Evolutionary conservation across 208 protist species (phyloP), one percentile per base, ranked within the genome.

Genomic region (Trypanosoma avium): DNA sequence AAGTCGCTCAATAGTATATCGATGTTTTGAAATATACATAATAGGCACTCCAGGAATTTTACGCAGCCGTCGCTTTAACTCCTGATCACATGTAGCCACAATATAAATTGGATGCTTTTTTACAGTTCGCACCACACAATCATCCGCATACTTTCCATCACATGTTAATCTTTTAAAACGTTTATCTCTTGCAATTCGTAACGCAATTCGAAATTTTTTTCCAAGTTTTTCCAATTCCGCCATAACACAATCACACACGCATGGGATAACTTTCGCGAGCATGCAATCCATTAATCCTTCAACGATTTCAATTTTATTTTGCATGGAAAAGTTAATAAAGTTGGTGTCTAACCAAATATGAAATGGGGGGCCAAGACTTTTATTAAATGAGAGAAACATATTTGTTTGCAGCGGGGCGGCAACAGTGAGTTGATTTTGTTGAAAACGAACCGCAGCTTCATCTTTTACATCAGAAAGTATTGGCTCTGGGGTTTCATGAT

Each of bases 271-370:
- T 76, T 99, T 99, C 24, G 98, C 98, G 35, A 98, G 95, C 30
- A 99, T 81, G 79, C 98, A 99, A 79, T 99, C 98, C 98, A 99
- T 99, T 22, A 98, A 79, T 1, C 86, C 86, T 49, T 98, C 82
- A 22, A 99, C 86, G 55, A 99, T 97, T 65, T 99, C 98, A 22
- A 99, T 94, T 75, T 99, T 99, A 81, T 99, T 99, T 66, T 99
- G 96, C 77, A 99, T 99, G n/a, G 97, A 98, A 71, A 99, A 99
- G 84, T 99, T 99, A 73, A 99, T 99, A 75, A 99, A 99, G 92
- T 99, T 99, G 2, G 99, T 99, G 73, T 99, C 99, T 10, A 99
- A 75, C 74, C 99, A 92, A 17, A 99, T 88, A 70, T 97, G 93
- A 82, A 98, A 99, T 47, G 99, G 99, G 17, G 99, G 99, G 6